Percentiles rank a stretch among this genome's conserved stretches.
Conservation (phyloP, 2,329 filamentous ascomycete species). For the Dothideomycetidae sp. region DNA sequence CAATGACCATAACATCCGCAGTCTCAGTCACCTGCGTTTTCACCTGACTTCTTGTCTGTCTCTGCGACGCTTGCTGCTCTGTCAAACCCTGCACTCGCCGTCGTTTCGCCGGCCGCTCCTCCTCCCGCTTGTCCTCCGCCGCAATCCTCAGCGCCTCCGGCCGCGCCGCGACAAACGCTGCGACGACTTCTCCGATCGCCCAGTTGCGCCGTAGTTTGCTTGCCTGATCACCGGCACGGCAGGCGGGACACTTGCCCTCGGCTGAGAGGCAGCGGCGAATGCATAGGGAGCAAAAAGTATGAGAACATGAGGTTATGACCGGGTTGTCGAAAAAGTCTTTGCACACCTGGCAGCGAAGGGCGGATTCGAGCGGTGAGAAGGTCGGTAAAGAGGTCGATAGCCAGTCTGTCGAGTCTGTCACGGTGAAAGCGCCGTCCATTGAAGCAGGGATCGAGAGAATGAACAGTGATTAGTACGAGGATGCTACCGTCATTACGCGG, state of each 20-base stretch:
- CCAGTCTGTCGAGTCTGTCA: constrained; percentile 79
- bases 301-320: constrained; percentile 85
- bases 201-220: constrained; percentile 73
- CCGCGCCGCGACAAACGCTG: constrained; percentile 57
- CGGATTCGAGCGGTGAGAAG: constrained; percentile 61
- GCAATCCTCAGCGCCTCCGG: constrained; percentile 51
- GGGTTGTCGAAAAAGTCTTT: constrained; percentile 94
- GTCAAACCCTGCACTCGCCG: constrained; percentile 19
- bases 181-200: constrained; percentile 71
- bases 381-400: constrained; percentile 51
- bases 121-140: constrained; percentile 25
- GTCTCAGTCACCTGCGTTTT: constrained; percentile 18
- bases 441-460: not conserved
- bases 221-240: constrained; percentile 65
- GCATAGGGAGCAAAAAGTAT: constrained; percentile 94
- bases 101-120: constrained; percentile 34
- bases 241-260: constrained; percentile 80
- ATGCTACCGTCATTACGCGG: not conserved
- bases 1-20: constrained; percentile 20
- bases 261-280: constrained; percentile 72
- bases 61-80: constrained; percentile 16
- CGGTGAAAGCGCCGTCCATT: constrained; percentile 4
- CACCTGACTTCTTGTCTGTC: constrained; percentile 21
- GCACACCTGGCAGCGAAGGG: constrained; percentile 89
- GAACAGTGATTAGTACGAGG: not conserved